Conservation (phyloP, 1,284 basidiomycete genomes). For the Cerrena zonata region DNA sequence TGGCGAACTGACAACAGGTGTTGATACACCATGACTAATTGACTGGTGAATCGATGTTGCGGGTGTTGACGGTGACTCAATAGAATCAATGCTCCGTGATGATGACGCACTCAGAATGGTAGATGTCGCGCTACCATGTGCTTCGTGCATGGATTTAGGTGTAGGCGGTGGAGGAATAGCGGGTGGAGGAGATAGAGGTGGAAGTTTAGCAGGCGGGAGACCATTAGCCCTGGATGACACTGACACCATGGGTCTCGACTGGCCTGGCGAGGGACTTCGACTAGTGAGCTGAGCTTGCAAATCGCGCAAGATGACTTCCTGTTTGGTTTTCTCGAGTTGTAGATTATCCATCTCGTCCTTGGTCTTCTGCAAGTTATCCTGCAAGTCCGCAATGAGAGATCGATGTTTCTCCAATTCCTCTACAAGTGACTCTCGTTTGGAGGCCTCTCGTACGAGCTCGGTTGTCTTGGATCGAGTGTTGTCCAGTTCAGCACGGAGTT, state of each 20-base stretch:
- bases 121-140: slow-evolving; percentile 37
- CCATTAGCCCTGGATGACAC: slow-evolving; percentile 53
- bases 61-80: slow-evolving; percentile 53
- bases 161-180: slow-evolving; percentile 82
- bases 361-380: slow-evolving; percentile 66
- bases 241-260: slow-evolving; percentile 30
- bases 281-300: slow-evolving; percentile 65
- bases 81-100: slow-evolving; percentile 52
- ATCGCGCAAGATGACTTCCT: slow-evolving; percentile 64
- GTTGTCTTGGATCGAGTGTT: slow-evolving; percentile 52
- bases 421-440: slow-evolving; percentile 65
- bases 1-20: slow-evolving; percentile 19
- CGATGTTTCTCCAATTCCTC: slow-evolving; percentile 74
- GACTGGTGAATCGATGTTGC: slow-evolving; percentile 53
- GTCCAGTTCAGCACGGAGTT: slow-evolving; percentile 56
- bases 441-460: slow-evolving; percentile 63
- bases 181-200: slow-evolving; percentile 84
- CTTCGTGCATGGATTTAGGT: slow-evolving; percentile 46
- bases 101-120: slow-evolving; percentile 42
- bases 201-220: slow-evolving; percentile 67
- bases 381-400: slow-evolving; percentile 66
- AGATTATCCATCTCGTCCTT: slow-evolving; percentile 77
- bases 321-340: slow-evolving; percentile 63
- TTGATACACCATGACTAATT: slow-evolving; percentile 29
- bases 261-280: slow-evolving; percentile 43